Evolutionary conservation across 805 yeast genomes (phyloP), one percentile per base, ranked within the genome.

Genomic region (Candida tallmaniae): DNA sequence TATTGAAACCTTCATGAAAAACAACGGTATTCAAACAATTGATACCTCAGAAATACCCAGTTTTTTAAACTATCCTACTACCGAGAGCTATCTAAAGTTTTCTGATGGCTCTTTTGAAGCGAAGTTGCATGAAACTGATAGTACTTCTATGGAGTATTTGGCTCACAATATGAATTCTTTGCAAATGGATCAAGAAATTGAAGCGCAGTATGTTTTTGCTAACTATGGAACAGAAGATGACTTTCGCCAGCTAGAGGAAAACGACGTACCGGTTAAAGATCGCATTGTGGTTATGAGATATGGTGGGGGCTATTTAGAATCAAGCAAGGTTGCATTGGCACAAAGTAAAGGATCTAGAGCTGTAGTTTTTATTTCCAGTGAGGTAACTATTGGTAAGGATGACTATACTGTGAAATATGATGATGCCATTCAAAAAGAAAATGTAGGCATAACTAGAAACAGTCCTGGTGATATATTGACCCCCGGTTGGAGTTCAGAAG

Each of bases 401-500:
- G 50, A 40, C 13, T 21, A 34, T 9, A 29, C 31, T 11, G 44
- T 47, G 13, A 41, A 39, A 17, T 41, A 45, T 25, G 64, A 65
- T 38, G 69, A 64, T 22, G 61, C 73, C 1, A 73, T 82, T 20
- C 74, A 74, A 47, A 66, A 74, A 31, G 69, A 64, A 28, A 68
- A 81, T 27, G 83, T 79, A 4, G 83, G 78, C 0, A 56, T 75
- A 23, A 69, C 80, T 0, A 76, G 80, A 36, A 59, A 58, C 34
- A 73, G 76, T 38, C 74, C 90, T 1, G 97, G 97, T 6, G 93
- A 88, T 54, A 74, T 87, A 3, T 52, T 84, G 23, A 71, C 83
- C 3, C 95, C 95, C 0, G 96, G 94, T 2, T 78, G 82, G 79
- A 66, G 80, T 0, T 61, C 74, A 15, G 62, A 53, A 14, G 60